A percentile compares a stretch with the other conserved stretches of the same genome.
These are phyloP conservation scores for Raffaelea ambrosiae DNA, from an alignment of 2,329 filamentous ascomycete genomes.

Conservation along the genomic window DNA sequence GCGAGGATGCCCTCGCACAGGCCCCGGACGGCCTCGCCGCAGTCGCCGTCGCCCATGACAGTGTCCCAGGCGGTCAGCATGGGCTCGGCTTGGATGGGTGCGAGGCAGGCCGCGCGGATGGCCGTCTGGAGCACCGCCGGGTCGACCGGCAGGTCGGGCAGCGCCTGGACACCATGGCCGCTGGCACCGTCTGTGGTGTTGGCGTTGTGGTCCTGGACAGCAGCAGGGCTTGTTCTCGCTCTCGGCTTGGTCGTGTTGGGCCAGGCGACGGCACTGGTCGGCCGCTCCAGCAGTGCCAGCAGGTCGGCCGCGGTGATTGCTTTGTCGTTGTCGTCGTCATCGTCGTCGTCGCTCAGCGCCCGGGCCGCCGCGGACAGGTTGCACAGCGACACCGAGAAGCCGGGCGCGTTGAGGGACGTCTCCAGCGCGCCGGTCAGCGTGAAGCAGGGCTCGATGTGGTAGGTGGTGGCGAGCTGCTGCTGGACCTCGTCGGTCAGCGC, in stretches of 20 bases:
- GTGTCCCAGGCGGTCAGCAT: conserved; percentile 68
- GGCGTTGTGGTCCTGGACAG: conserved; percentile 41
- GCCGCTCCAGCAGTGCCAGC: conserved; percentile 61
- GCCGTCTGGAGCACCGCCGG: background rate
- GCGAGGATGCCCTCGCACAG: conserved; percentile 34
- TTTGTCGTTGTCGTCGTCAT: too few species aligned
- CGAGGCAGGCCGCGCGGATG: background rate
- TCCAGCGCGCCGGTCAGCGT: conserved; percentile 64
- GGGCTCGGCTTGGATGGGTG: conserved; percentile 44
- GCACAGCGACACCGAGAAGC: conserved; percentile 64
- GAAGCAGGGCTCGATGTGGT: conserved; percentile 51
- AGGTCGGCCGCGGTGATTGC: conserved; percentile 37
- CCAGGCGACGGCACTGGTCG: conserved; percentile 63
- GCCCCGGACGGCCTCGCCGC: conserved; percentile 23
- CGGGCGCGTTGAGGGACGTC: conserved; percentile 67
- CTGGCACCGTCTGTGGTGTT: conserved; percentile 19
- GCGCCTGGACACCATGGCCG: background rate
- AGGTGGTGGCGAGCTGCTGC: conserved; percentile 43
- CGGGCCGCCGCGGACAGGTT: conserved; percentile 36
- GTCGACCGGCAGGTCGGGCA: background rate
- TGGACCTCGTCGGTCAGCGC: conserved; percentile 62
- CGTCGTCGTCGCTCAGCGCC: background rate
- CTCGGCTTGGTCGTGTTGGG: conserved; percentile 50
- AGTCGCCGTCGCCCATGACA: conserved; percentile 83
- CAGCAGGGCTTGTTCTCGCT: conserved; percentile 56